Conservation (phyloP, 2,329 filamentous ascomycete species). For the Venturia carpophila region DNA sequence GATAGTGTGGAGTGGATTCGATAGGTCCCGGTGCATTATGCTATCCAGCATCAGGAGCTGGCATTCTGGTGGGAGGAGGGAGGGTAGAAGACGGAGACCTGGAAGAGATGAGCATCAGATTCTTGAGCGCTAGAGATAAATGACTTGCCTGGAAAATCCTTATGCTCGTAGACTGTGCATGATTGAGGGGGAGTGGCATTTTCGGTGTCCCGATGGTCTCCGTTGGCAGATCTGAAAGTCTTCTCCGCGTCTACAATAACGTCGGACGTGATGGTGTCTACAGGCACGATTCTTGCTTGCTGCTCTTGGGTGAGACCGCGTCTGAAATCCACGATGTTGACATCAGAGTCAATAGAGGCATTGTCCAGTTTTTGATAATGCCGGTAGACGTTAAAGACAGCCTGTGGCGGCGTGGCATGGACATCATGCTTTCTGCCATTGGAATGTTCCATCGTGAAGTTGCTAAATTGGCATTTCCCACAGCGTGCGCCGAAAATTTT, state of each 20-base stretch:
- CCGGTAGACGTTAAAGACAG: conserved; percentile 7
- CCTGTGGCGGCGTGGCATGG: conserved; percentile 15
- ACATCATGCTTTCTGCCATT: conserved; percentile 15
- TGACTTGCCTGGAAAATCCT: conserved; percentile 13
- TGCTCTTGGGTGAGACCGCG: conserved; percentile 14
- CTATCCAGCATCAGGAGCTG: conserved; percentile 65
- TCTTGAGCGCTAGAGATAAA: neutral
- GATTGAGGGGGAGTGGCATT: neutral
- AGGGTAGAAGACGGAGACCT: conserved; percentile 76
- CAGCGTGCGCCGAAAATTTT: neutral
- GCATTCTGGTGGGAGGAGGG: conserved; percentile 59
- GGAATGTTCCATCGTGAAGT: conserved; percentile 4
- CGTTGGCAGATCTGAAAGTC: neutral
- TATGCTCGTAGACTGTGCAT: conserved; percentile 16
- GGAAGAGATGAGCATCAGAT: neutral
- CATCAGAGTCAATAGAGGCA: conserved; percentile 12
- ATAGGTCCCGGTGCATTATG: conserved; percentile 70
- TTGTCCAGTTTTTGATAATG: conserved; percentile 15
- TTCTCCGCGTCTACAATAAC: neutral
- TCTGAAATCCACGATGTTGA: conserved; percentile 16
- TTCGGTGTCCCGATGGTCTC: neutral
- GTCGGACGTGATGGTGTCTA: conserved; percentile 7
- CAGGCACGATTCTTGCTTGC: conserved; percentile 4
- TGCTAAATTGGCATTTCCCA: neutral
- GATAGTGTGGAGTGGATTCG: conserved; percentile 66